Evolutionary conservation across 352 stramenopile species (phyloP).

Genomic region (Phytophthora pini): DNA sequence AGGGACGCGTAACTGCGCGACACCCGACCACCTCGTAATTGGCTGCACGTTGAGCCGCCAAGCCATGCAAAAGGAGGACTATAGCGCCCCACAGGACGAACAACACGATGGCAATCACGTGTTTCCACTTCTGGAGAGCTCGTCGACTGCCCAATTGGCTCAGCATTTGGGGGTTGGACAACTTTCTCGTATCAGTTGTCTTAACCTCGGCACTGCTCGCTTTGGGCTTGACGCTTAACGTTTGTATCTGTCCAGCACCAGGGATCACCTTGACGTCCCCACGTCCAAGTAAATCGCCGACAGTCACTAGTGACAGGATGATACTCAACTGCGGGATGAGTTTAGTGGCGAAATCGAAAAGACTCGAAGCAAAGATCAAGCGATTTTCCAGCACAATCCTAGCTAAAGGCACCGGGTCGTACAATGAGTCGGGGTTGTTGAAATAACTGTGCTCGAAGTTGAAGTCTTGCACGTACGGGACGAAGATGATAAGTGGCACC

Average conservation of each 20-base stretch:
- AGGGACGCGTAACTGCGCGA: slow-evolving; percentile 16
- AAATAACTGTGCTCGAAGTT: background rate
- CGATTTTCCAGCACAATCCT: slow-evolving; percentile 22
- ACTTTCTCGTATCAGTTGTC: background rate
- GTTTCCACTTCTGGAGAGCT: slow-evolving; percentile 15
- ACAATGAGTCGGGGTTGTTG: slow-evolving; percentile 14
- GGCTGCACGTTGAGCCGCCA: slow-evolving; percentile 13
- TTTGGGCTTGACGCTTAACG: slow-evolving; percentile 9
- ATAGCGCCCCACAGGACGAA: slow-evolving; percentile 26
- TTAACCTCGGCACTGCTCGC: background rate
- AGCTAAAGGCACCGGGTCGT: slow-evolving; percentile 6
- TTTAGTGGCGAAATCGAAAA: slow-evolving; percentile 20
- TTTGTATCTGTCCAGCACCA: background rate
- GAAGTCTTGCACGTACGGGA: slow-evolving; percentile 24
- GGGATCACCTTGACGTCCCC: slow-evolving; percentile 9
- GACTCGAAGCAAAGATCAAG: slow-evolving; percentile 10
- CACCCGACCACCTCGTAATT: slow-evolving; percentile 22
- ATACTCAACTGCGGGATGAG: slow-evolving; percentile 27
- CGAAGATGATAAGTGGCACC: slow-evolving; percentile 21
- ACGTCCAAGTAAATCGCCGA: slow-evolving; percentile 10
- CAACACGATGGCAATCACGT: slow-evolving; percentile 2
- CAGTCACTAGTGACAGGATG: slow-evolving; percentile 14
- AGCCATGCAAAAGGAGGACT: slow-evolving; percentile 14
- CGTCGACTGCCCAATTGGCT: background rate
- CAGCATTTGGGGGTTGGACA: background rate